Percentiles rank a stretch among this genome's conserved stretches.
Evolutionary conservation across 164 flowering plant genomes (phyloP).

Genomic region (Vitis riparia): DNA sequence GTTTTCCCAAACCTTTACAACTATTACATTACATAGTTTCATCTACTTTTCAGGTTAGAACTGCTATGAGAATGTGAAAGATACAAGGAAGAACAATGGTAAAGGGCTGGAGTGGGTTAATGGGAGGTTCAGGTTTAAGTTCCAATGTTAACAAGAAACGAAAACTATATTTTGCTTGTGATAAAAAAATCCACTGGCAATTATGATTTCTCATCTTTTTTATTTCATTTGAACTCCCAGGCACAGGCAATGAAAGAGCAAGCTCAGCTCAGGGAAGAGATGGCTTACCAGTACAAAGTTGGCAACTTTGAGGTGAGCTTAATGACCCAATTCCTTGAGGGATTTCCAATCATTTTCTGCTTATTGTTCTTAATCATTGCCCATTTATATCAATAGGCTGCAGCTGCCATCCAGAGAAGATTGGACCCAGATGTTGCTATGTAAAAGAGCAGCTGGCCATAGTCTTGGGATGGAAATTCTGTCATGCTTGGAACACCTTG

Average conservation of each 20-base stretch:
- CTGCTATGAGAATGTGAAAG: conserved; percentile 71
- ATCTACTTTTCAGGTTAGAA: conserved; percentile 61
- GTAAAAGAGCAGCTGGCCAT: conserved; percentile 20
- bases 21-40: not conserved
- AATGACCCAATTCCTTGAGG: not conserved
- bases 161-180: no score
- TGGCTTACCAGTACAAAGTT: conserved; percentile 84
- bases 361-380: not conserved
- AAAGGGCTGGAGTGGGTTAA: no score
- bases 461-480: no score
- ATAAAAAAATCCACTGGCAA: not conserved
- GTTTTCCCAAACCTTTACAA: not conserved
- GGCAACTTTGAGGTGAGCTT: conserved; percentile 84
- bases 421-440: conserved; percentile 85
- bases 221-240: conserved; percentile 29
- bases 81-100: conserved; percentile 59
- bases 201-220: not conserved
- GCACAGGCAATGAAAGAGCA: conserved; percentile 98
- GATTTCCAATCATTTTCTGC: not conserved
- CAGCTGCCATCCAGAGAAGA: conserved; percentile 93
- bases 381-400: conserved; percentile 52
- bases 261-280: conserved; percentile 86
- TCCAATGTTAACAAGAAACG: no score
- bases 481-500: no score
- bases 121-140: no score